These are phyloP conservation scores for Spathaspora passalidarum DNA, from an alignment of 805 yeast species.

Conservation along the genomic window DNA sequence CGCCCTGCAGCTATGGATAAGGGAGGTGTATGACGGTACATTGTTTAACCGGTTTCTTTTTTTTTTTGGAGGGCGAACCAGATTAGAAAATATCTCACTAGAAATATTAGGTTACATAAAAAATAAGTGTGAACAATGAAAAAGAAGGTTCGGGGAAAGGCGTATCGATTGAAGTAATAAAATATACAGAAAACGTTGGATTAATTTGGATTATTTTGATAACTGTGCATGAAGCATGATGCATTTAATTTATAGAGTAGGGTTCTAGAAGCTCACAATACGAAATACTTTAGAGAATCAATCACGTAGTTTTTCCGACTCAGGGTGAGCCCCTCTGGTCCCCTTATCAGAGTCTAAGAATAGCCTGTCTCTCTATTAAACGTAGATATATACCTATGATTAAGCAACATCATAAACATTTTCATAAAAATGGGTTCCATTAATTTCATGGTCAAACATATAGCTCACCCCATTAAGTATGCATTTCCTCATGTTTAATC, in stretches of 20 bases:
- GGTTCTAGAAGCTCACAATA: not conserved
- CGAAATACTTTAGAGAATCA: not conserved
- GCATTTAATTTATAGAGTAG: not conserved
- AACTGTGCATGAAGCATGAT: not conserved
- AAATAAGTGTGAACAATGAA: not conserved
- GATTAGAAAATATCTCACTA: not conserved
- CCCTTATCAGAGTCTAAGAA: too few relatives aligned
- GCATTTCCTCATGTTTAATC: conserved; percentile 22
- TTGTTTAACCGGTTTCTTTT: not conserved
- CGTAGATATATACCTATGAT: not conserved
- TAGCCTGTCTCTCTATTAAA: too few relatives aligned
- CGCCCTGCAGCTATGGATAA: not conserved
- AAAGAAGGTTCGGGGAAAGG: not conserved
- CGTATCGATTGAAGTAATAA: not conserved
- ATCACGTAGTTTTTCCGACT: too few relatives aligned
- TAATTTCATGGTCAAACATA: conserved; percentile 32
- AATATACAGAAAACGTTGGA: not conserved
- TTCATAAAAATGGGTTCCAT: conserved; percentile 36
- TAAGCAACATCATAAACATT: conserved; percentile 6
- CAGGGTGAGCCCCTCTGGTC: too few relatives aligned
- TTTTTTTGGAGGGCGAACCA: too few relatives aligned
- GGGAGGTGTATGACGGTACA: not conserved
- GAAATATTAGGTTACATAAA: not conserved
- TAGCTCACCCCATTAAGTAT: conserved; percentile 33
- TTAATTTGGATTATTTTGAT: not conserved